phyloP scores from a whole-genome alignment of 352 stramenopile species.

The Phytophthora pistaciae region DNA sequence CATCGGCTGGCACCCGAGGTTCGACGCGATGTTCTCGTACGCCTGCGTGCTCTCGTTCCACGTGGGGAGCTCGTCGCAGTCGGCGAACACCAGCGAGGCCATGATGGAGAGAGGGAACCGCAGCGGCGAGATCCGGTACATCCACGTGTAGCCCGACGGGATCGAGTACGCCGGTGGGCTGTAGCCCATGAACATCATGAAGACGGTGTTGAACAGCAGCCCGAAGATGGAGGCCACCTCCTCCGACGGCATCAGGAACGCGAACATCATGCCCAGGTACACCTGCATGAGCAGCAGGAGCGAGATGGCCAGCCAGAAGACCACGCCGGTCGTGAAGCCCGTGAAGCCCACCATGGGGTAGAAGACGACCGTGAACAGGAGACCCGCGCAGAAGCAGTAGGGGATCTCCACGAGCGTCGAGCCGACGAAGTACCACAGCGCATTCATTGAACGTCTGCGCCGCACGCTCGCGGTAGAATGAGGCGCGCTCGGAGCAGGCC shows the following conservation, averaged over 20 bases:
- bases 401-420: constrained; percentile 65
- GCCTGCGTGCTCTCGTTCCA: constrained; percentile 23
- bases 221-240: constrained; percentile 51
- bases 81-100: constrained; percentile 40
- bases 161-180: constrained; percentile 36
- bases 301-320: constrained; percentile 42
- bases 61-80: no score
- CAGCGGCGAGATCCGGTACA: constrained; percentile 32
- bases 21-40: no score
- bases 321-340: constrained; percentile 26
- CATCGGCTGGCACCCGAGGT: no score
- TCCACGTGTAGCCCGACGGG: constrained; percentile 23
- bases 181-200: constrained; percentile 70
- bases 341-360: constrained; percentile 36
- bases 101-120: constrained; percentile 30
- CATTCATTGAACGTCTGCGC: constrained; percentile 85
- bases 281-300: constrained; percentile 49
- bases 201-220: constrained; percentile 55
- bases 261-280: constrained; percentile 73
- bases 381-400: constrained; percentile 29
- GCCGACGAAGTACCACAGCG: constrained; percentile 66
- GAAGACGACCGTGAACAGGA: constrained; percentile 50
- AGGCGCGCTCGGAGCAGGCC: constrained; percentile 71
- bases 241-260: constrained; percentile 41
- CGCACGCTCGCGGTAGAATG: constrained; percentile 83